Conservation (phyloP, 2,329 filamentous ascomycete genomes). For the Hawksworthiomyces lignivorus region DNA sequence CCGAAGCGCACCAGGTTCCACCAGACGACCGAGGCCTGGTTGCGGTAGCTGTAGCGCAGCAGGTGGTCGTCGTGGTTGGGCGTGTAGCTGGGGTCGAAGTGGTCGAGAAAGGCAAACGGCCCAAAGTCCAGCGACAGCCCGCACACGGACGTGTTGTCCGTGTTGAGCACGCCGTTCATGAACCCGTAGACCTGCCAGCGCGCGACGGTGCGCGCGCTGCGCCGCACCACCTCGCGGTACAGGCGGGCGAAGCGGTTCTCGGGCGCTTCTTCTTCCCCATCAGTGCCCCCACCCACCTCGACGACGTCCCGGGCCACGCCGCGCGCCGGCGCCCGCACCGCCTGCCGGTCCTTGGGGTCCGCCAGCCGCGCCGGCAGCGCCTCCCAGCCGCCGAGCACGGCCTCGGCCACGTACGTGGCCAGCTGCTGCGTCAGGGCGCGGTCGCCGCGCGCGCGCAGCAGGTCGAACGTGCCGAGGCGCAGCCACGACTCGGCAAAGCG, state of each 20-base stretch:
- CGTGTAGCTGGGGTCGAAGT: constrained; percentile 89
- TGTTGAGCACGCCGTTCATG: constrained; percentile 97
- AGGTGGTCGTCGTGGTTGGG: constrained; percentile 92
- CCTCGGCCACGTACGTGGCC: constrained; percentile 76
- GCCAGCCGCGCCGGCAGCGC: constrained; percentile 59
- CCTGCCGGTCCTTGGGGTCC: constrained; percentile 19
- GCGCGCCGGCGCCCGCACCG: constrained; percentile 18
- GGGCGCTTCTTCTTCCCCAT: constrained; percentile 42
- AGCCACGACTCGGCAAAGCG: constrained; percentile 90
- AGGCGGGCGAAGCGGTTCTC: constrained; percentile 84
- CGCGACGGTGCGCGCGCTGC: constrained; percentile 82
- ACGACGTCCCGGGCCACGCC: constrained; percentile 4
- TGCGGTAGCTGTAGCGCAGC: constrained; percentile 83
- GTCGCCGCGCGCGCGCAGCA: constrained; percentile 77
- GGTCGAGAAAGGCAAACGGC: constrained; percentile 95
- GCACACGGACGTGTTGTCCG: constrained; percentile 89
- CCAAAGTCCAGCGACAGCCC: constrained; percentile 91
- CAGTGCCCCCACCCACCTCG: too few species aligned
- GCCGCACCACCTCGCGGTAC: constrained; percentile 77
- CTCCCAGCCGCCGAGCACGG: constrained; percentile 84
- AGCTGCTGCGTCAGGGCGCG: constrained; percentile 64
- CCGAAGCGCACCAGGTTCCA: constrained; percentile 94
- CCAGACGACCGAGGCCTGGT: constrained; percentile 95
- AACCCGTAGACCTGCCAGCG: constrained; percentile 98
- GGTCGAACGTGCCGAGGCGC: constrained; percentile 89